These are phyloP conservation scores for Stellera chamaejasme DNA, from an alignment of 345 rosid species.

Conservation along the genomic window DNA sequence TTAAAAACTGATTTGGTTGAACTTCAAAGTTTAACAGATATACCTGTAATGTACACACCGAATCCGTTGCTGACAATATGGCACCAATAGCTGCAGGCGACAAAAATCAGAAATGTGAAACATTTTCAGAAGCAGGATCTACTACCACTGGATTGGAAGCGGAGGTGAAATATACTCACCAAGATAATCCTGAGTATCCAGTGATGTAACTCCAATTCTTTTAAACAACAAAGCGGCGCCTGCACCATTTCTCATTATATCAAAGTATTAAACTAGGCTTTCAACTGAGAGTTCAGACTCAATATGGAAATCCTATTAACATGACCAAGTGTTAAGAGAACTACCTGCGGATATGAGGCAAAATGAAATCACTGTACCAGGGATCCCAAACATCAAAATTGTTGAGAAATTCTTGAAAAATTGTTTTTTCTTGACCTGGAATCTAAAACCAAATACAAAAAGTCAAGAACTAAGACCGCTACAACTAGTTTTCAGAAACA, in stretches of 20 bases:
- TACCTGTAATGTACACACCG: constrained; percentile 79
- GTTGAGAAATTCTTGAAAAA: constrained; percentile 66
- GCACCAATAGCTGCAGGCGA: constrained; percentile 57
- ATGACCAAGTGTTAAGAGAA: not conserved
- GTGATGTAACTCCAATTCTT: constrained; percentile 35
- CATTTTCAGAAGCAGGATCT: not conserved
- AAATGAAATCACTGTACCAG: constrained; percentile 65
- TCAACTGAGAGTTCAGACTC: not conserved
- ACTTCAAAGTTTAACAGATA: not conserved
- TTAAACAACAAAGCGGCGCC: constrained; percentile 36
- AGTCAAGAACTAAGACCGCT: constrained; percentile 1
- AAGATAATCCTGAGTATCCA: constrained; percentile 33
- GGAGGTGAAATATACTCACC: constrained; percentile 22
- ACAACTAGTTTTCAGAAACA: constrained; percentile 1
- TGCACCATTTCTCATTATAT: constrained; percentile 13
- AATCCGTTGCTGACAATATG: constrained; percentile 68
- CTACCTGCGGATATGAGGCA: constrained; percentile 55
- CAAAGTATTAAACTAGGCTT: not conserved
- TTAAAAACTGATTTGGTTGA: no score
- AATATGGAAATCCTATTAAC: no score
- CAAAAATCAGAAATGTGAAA: constrained; percentile 9
- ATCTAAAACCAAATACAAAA: constrained; percentile 33
- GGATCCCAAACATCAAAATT: constrained; percentile 55
- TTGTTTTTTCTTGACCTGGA: constrained; percentile 76
- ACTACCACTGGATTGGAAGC: not conserved